A percentile compares a stretch with the other conserved stretches of the same genome.
Evolutionary conservation across 768 basidiomycete species (phyloP).

Genomic region (Lactarius psammicola): DNA sequence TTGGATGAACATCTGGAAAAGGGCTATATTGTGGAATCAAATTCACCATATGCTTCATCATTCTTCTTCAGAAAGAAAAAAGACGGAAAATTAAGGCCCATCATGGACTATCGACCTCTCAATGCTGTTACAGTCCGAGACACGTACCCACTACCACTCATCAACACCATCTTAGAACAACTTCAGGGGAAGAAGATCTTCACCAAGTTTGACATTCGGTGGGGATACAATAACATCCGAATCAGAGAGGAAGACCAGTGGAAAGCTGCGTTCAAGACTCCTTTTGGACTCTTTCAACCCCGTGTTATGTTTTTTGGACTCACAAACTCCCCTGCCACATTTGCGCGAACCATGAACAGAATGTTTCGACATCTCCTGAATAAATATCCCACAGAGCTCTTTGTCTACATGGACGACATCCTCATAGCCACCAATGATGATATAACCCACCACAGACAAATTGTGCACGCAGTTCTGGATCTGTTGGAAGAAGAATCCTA

Average conservation of each 20-base stretch:
- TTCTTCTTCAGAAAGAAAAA: no score
- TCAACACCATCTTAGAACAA: background rate
- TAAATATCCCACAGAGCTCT: background rate
- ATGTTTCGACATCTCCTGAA: background rate
- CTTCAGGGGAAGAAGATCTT: background rate
- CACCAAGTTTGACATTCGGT: background rate
- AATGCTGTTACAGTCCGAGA: background rate
- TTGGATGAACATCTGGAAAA: background rate
- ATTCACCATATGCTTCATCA: background rate
- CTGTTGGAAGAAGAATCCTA: no score
- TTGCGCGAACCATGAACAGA: no score
- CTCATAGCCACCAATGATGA: background rate
- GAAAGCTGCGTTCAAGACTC: background rate
- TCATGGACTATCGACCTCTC: background rate
- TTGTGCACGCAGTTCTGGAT: background rate
- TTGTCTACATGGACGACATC: background rate
- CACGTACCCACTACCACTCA: background rate
- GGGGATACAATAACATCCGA: no score
- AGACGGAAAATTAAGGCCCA: background rate
- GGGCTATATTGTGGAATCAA: background rate
- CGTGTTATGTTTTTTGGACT: background rate
- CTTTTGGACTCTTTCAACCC: background rate
- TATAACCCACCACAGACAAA: background rate
- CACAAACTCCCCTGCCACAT: no score
- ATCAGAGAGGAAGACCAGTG: no score